These are phyloP conservation scores for Sporobolomyces roseus DNA, from an alignment of 768 basidiomycete genomes.

Conservation along the genomic window DNA sequence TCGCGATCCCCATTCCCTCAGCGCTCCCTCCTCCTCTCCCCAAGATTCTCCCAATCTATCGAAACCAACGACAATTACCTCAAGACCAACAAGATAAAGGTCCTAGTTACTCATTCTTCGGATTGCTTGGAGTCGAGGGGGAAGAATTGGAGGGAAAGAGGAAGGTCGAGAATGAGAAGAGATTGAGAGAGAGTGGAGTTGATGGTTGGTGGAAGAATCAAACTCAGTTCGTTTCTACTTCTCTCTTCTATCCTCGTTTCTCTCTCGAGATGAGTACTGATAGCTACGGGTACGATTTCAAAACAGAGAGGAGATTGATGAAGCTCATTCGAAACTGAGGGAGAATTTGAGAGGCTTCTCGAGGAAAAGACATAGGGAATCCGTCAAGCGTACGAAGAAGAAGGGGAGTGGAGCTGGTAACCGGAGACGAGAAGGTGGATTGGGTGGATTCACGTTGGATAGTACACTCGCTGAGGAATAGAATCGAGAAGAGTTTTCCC, in stretches of 20 bases:
- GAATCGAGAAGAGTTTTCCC: not conserved
- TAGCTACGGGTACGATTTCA: not conserved
- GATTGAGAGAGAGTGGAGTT: constrained; percentile 8
- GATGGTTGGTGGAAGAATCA: constrained; percentile 32
- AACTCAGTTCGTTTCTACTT: constrained; percentile 18
- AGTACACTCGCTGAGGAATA: not conserved
- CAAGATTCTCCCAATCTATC: constrained; percentile 1
- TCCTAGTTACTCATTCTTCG: constrained; percentile 23
- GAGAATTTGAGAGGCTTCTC: constrained; percentile 31
- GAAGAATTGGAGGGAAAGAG: not conserved
- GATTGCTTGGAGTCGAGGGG: constrained; percentile 6
- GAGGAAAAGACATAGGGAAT: constrained; percentile 37
- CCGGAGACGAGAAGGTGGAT: not conserved
- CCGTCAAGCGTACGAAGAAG: constrained; percentile 36
- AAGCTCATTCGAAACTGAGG: constrained; percentile 28
- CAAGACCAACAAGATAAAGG: constrained; percentile 1
- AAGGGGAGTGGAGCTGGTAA: not conserved
- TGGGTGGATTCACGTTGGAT: constrained; percentile 5
- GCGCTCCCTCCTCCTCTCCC: constrained; percentile 2
- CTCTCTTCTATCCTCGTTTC: not conserved
- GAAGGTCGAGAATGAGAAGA: not conserved
- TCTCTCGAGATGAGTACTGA: not conserved
- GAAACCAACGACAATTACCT: not conserved
- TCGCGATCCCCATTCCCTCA: constrained; percentile 14
- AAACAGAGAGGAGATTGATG: constrained; percentile 35